Conservation (phyloP, 2,329 filamentous ascomycete genomes). For the Clarireedia monteithiana region DNA sequence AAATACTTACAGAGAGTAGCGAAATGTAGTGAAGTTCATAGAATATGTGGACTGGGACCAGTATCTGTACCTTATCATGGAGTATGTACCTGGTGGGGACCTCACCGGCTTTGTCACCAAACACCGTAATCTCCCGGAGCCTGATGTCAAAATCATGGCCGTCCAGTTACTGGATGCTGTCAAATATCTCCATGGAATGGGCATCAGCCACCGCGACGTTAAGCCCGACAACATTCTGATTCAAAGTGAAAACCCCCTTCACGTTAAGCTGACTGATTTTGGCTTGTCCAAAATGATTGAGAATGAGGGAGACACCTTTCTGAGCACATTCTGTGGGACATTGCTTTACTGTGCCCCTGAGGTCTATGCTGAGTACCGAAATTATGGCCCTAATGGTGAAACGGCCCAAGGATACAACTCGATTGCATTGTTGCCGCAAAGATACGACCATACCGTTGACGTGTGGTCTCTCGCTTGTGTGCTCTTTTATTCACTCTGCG, state of each 20-base stretch:
- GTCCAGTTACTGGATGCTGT: slow-evolving; percentile 73
- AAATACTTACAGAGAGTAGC: slow-evolving; percentile 36
- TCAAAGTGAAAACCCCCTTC: slow-evolving; percentile 60
- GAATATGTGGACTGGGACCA: slow-evolving; percentile 79
- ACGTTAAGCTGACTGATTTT: slow-evolving; percentile 92
- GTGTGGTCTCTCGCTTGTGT: slow-evolving; percentile 96
- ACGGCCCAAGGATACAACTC: slow-evolving; percentile 35
- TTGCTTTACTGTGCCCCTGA: slow-evolving; percentile 94
- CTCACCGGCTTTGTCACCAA: slow-evolving; percentile 64
- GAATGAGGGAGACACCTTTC: slow-evolving; percentile 72
- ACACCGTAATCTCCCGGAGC: slow-evolving; percentile 56
- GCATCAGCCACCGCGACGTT: slow-evolving; percentile 96
- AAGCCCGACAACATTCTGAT: slow-evolving; percentile 98
- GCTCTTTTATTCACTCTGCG: slow-evolving; percentile 77
- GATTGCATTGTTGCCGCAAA: slow-evolving; percentile 35
- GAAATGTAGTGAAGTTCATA: slow-evolving; percentile 85
- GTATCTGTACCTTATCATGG: slow-evolving; percentile 94
- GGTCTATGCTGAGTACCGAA: slow-evolving; percentile 70
- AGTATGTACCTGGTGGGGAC: slow-evolving; percentile 77
- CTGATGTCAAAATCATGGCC: slow-evolving; percentile 62
- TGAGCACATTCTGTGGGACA: slow-evolving; percentile 95
- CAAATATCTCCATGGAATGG: slow-evolving; percentile 75
- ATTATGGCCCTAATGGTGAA: slow-evolving; percentile 61
- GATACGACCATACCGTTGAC: slow-evolving; percentile 88
- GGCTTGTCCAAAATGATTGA: slow-evolving; percentile 92